Evolutionary conservation across 202 grass and related monocot genomes (phyloP), one percentile per base, ranked within the genome.

Genomic region (Bolboschoenoplectus hybrid): DNA sequence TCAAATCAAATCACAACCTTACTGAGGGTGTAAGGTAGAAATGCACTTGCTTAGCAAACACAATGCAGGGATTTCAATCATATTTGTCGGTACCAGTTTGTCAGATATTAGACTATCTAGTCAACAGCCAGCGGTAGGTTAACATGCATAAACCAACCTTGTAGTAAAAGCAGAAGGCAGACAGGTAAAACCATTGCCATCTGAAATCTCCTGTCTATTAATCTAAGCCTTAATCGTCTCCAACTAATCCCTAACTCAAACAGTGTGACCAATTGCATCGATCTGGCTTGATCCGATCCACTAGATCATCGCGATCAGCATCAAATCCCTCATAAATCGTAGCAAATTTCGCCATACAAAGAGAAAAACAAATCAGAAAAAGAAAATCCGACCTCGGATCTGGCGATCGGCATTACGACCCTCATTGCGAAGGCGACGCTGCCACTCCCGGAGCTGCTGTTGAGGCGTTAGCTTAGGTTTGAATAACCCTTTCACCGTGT

Each of bases 361-460:
- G 34, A 74, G 47, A 38, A 14, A 16, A 61, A 19, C 52, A 12
- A 11, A 8, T 0, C 6, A 66, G 39, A 44, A 20, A 9, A 69
- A 1, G 9, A 65, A 20, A 50, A 39, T 7, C 26, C 9, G 9
- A 85, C 94, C 94, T 92, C 94, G 87, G 83, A 97, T 94, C 91
- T 92, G 91, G 81, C 91, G 91, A 32, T 94, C 94, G 70, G 94
- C 67, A 69, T 82, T 89, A 78, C 88, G 91, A 75, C 91, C n/a
- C 85, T 97, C 94, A 63, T 91, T 89, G 63, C 94, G 92, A 83
- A 97, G 94, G 87, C 89, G 90, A 62, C 92, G 94, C 91, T 92
- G 94, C 94, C 94, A 97, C 14, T 97, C 91, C 26, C 94, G 90
- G 35, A 93, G 88, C 83, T 92, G 90, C 94, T 97, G 85, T 85